Percentiles rank a stretch among this genome's conserved stretches.
Conservation (phyloP, 2,329 filamentous ascomycete genomes). For the Cercospora berteroae region DNA sequence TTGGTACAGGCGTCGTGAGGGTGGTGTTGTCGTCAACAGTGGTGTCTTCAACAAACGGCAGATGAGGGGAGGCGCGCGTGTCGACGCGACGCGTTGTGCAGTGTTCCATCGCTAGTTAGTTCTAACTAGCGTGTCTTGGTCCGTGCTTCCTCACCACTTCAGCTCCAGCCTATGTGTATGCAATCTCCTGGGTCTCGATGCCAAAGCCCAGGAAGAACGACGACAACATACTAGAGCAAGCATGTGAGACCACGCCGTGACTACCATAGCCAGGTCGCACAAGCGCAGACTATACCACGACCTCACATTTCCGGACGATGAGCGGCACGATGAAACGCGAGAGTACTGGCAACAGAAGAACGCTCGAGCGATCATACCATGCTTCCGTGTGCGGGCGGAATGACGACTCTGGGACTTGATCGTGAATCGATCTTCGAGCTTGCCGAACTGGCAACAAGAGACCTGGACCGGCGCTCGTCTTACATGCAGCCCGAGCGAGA, state of each 20-base stretch:
- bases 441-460: no score
- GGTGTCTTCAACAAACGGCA: background rate
- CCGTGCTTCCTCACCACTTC: background rate
- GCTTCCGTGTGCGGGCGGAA: no score
- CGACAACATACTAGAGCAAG: background rate
- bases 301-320: background rate
- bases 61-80: background rate
- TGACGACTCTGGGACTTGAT: no score
- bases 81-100: no score
- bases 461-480: no score
- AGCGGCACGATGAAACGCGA: background rate
- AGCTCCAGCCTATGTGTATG: background rate
- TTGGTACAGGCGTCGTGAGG: background rate
- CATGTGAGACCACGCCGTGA: background rate
- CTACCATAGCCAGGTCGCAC: background rate
- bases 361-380: no score
- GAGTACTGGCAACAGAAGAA: background rate
- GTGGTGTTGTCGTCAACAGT: no score
- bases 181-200: background rate
- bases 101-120: no score
- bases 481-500: no score
- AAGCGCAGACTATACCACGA: background rate
- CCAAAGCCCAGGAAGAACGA: background rate
- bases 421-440: no score
- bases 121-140: background rate